Evolutionary conservation across 306 rosid species (phyloP).

Genomic region (Prunus fruticosa): DNA sequence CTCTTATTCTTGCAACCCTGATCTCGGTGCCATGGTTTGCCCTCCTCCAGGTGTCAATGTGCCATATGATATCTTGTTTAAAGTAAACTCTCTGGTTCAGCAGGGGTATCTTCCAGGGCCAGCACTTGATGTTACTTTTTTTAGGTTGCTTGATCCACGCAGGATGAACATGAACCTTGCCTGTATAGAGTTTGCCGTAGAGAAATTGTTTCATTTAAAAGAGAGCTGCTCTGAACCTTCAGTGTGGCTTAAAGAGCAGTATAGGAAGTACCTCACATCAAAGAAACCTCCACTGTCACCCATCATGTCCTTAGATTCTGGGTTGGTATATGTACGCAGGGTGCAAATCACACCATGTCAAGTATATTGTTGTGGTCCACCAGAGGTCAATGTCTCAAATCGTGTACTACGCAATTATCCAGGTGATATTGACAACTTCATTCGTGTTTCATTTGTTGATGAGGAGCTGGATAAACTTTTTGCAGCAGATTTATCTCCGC

Average conservation of each 20-base stretch:
- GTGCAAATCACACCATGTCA: slow-evolving; percentile 74
- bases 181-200: slow-evolving; percentile 54
- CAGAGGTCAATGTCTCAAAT: slow-evolving; percentile 81
- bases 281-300: slow-evolving; percentile 42
- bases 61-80: slow-evolving; percentile 63
- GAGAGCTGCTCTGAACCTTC: slow-evolving; percentile 70
- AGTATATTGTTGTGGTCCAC: slow-evolving; percentile 72
- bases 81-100: slow-evolving; percentile 66
- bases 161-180: slow-evolving; percentile 9
- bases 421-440: slow-evolving; percentile 49
- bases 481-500: slow-evolving; percentile 66
- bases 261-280: slow-evolving; percentile 30
- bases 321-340: slow-evolving; percentile 70
- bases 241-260: slow-evolving; percentile 57
- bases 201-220: slow-evolving; percentile 48
- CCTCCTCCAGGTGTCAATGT: slow-evolving; percentile 50
- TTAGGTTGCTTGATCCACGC: slow-evolving; percentile 55
- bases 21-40: slow-evolving; percentile 60
- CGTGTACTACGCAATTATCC: slow-evolving; percentile 63
- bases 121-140: slow-evolving; percentile 47
- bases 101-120: slow-evolving; percentile 67
- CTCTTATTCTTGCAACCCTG: slow-evolving; percentile 38
- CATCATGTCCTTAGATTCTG: slow-evolving; percentile 48
- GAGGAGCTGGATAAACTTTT: slow-evolving; percentile 67
- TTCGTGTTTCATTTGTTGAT: slow-evolving; percentile 86